Evolutionary conservation across 257 asterid species (phyloP).

Genomic region (Solanum lycopersicoides): DNA sequence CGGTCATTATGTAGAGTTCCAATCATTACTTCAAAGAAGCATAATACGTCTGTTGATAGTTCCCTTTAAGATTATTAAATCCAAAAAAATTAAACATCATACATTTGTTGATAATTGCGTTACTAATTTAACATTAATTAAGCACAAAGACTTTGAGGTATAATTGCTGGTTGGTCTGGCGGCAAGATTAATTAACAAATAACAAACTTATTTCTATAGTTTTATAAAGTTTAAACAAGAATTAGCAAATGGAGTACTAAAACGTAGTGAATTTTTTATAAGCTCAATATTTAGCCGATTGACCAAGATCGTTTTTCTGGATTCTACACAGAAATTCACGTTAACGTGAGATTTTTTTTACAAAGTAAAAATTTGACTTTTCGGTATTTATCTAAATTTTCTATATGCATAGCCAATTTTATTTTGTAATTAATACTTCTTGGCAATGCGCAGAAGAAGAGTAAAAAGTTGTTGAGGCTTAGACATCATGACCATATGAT

Average conservation of each 20-base stretch:
- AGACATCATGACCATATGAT: constrained; percentile 30
- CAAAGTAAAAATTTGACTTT: not conserved
- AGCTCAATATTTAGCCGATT: not conserved
- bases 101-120: not conserved
- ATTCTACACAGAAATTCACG: not conserved
- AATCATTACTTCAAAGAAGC: not conserved
- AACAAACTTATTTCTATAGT: not conserved
- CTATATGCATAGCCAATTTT: not conserved
- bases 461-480: constrained; percentile 10
- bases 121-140: not conserved
- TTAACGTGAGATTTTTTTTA: not conserved
- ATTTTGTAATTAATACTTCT: not conserved
- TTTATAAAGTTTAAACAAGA: not conserved
- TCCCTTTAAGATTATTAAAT: not conserved
- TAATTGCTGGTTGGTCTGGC: not conserved
- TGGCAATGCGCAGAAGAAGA: constrained; percentile 2
- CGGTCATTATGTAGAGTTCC: not conserved
- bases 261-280: not conserved
- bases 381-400: too few species aligned
- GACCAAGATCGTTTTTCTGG: not conserved
- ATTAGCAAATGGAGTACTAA: not conserved
- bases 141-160: not conserved
- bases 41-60: too few species aligned
- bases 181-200: not conserved
- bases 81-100: not conserved